Evolutionary conservation across 1,284 basidiomycete genomes (phyloP), one percentile per base, ranked within the genome.

Genomic region (Pyrrhoderma noxium): DNA sequence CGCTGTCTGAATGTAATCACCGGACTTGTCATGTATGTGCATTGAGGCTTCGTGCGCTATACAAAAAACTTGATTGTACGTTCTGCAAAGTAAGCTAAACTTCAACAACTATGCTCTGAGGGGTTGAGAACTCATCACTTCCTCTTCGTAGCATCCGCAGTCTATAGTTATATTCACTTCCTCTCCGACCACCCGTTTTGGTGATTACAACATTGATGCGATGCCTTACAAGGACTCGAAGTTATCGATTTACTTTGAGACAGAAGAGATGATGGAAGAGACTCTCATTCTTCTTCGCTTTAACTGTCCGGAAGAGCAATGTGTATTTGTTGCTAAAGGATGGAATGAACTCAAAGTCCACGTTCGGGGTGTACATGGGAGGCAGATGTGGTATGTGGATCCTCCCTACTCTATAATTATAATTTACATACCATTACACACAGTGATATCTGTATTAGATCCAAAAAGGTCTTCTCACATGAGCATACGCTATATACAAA

Each of bases 391-490:
- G 89, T 90, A 47, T 31, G 47, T 52, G 11, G 31, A 8, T 31
- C 11, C 11, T 31, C 27, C 11, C 11, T 31, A 31, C 11, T 11
- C 7, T 11, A 11, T 31, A 31, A 31, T 5, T 11, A 5, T 5
- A 31, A 31, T 5, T 31, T 31, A 31, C n/a, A n/a, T 5, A 11
- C 27, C 11, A 31, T 11, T 31, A 11, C 11, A 11, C 5, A 16
- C 21, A 93, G 91, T 62, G 90, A 93, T 60, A 66, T 99, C 2
- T 99, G 96, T 64, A 84, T 94, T 52, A 77, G 82, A 37, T 77
- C 80, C 68, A 93, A 98, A 70, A 97, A 96, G 60, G 89, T 98
- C 44, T 99, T 99, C 68, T 76, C 91, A 0, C 94, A 99, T 66
- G 95, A 99, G 66, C 96, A 98, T 64, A 79, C 84, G 0, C 67